These are phyloP conservation scores for Gastrolobium villosum DNA, from an alignment of 306 rosid species.

Conservation along the genomic window DNA sequence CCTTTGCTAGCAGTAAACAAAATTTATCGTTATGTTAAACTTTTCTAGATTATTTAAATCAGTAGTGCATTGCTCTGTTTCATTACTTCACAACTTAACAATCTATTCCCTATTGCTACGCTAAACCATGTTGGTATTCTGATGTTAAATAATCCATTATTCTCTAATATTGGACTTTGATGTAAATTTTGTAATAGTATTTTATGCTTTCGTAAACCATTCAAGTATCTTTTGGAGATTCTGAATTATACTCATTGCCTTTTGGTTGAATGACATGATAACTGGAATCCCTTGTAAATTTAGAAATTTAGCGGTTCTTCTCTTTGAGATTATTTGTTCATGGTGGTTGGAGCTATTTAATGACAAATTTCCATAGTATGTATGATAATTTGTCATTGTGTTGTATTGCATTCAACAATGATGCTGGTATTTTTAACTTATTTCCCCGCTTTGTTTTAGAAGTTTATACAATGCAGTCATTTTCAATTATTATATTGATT, in stretches of 20 bases:
- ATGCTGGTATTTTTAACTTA: slow-evolving; percentile 25
- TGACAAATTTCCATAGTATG: slow-evolving; percentile 7
- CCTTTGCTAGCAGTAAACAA: background rate
- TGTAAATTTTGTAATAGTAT: slow-evolving; percentile 15
- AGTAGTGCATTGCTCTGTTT: background rate
- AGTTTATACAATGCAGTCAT: slow-evolving; percentile 1
- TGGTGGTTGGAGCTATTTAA: slow-evolving; percentile 39
- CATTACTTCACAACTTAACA: background rate
- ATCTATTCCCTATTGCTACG: slow-evolving; percentile 4
- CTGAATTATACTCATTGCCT: slow-evolving; percentile 10
- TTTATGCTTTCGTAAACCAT: slow-evolving; percentile 11
- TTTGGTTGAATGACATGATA: slow-evolving; percentile 18
- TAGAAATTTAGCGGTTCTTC: slow-evolving; percentile 12
- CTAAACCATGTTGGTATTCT: slow-evolving; percentile 7
- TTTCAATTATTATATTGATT: slow-evolving; percentile 23
- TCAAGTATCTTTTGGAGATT: slow-evolving; percentile 13
- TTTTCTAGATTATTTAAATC: background rate
- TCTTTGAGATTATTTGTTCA: slow-evolving; percentile 14
- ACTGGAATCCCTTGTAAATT: slow-evolving; percentile 12
- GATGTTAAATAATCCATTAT: slow-evolving; percentile 7
- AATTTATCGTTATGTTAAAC: slow-evolving; percentile 10
- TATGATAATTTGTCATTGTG: slow-evolving; percentile 15
- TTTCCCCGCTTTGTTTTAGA: slow-evolving; percentile 4
- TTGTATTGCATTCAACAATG: slow-evolving; percentile 6
- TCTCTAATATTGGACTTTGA: background rate